Base-by-base conservation (phyloP, 768 basidiomycete genomes). In the Boletales sp. region DNA sequence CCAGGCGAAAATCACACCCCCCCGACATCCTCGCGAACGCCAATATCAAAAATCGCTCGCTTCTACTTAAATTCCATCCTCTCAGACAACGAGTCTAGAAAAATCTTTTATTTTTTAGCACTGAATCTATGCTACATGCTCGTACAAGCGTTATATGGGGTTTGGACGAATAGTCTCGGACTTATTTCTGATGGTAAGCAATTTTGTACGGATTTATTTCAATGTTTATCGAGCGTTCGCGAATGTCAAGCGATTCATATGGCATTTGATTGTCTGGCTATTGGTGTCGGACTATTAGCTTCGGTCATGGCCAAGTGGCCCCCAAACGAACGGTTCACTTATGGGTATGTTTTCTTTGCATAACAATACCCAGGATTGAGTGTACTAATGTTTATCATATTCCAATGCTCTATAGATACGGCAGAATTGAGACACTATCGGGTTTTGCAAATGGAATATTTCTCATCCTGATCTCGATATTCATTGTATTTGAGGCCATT, bases 281-380 rank as follows among this genome's bases (percentile, higher is more conserved):
- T 99, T 45, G 93, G 84, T 0, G 90, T 99, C 45, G 97, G 97
- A 2, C 78, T 99, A 3, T 83, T 97, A 49, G 97, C 97, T 6
- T 94, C 91, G 9, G 90, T 99, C 6, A 98, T 98, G 88, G 93
- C 95, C 2, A 94, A 88, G 11, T 98, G 97, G 97, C 87, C 91
- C 35, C 89, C 93, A 0, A 93, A 98, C 70, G 87, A 89, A 59
- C 77, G 83, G 32, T 99, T 92, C 71, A 97, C 97, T 14, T 99
- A 97, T 67, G 97, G 97, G 89, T 90, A 57, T 42, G 82, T 68
- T 17, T 39, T 40, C 32, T 30, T 41, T 38, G 13, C 14, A 19
- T 40, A 48, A 24, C 18, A 12, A 39, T 19, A 32, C n/a, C n/a
- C 29, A 38, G 11, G 35, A 15, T 38, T 15, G 10, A 15, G 24